Evolutionary conservation across 169 alveolate genomes (phyloP).

Genomic region (Plasmodium falciparum): DNA sequence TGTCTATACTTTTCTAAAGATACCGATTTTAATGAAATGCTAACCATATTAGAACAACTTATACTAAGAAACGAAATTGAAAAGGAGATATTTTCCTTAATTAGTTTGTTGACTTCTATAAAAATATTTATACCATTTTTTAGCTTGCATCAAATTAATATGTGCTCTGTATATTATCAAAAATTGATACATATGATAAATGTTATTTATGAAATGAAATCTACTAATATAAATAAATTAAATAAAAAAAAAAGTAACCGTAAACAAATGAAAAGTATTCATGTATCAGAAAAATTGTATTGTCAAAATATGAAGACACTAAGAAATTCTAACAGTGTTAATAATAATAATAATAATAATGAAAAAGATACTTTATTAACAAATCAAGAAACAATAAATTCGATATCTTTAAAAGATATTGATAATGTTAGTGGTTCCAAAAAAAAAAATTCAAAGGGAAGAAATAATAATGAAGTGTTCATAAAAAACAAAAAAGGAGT

Average conservation of each 20-base stretch:
- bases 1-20: constrained; percentile 35
- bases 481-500: constrained; percentile 15
- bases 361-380: background rate
- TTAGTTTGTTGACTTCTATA: constrained; percentile 35
- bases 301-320: background rate
- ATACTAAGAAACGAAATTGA: constrained; percentile 45
- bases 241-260: background rate
- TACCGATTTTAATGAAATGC: constrained; percentile 48
- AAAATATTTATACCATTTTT: constrained; percentile 70
- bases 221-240: background rate
- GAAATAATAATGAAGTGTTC: background rate
- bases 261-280: background rate
- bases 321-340: background rate
- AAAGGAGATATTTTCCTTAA: constrained; percentile 48
- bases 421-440: background rate
- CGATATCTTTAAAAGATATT: background rate
- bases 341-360: background rate
- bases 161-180: constrained; percentile 33
- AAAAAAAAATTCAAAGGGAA: background rate
- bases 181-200: constrained; percentile 19
- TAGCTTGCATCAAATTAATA: constrained; percentile 29
- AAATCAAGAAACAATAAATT: background rate
- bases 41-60: constrained; percentile 31
- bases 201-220: background rate
- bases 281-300: background rate